Percentiles rank a stretch among this genome's conserved stretches.
These are phyloP conservation scores for Pichia sp. DNA, from an alignment of 1,139 yeast species.

Conservation along the genomic window DNA sequence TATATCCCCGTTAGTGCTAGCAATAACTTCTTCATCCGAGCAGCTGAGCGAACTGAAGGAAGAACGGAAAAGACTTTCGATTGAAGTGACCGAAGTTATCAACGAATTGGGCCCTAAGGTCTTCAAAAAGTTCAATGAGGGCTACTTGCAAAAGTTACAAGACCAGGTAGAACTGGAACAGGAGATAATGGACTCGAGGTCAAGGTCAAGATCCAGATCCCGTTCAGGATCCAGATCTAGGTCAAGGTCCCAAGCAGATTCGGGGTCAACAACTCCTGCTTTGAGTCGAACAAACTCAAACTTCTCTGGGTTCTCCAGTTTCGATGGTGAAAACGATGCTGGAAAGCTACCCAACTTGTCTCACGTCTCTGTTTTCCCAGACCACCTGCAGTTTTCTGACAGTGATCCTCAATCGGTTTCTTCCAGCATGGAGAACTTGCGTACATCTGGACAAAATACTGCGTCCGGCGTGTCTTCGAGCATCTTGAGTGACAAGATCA, in stretches of 20 bases:
- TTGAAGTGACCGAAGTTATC: constrained; percentile 52
- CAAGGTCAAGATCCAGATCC: constrained; percentile 21
- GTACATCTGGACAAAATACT: background rate
- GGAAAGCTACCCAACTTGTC: constrained; percentile 28
- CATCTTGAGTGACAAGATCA: constrained; percentile 19
- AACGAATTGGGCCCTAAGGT: constrained; percentile 60
- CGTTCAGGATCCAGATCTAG: constrained; percentile 16
- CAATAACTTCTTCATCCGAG: constrained; percentile 46
- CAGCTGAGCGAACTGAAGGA: constrained; percentile 47
- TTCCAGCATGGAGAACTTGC: background rate
- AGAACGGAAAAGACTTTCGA: constrained; percentile 46
- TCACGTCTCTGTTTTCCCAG: constrained; percentile 31
- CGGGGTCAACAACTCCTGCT: constrained; percentile 5
- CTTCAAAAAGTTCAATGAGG: constrained; percentile 45
- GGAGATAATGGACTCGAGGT: constrained; percentile 22
- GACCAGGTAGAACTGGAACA: constrained; percentile 27
- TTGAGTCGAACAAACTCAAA: constrained; percentile 19
- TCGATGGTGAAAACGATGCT: constrained; percentile 16
- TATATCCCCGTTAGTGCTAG: constrained; percentile 55
- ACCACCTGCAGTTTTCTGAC: constrained; percentile 19
- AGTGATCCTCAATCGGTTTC: constrained; percentile 10
- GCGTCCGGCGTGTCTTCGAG: constrained; percentile 8
- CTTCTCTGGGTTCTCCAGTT: constrained; percentile 29
- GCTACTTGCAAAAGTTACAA: constrained; percentile 21
- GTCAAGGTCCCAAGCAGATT: constrained; percentile 9